Evolutionary conservation across 805 yeast genomes (phyloP), one percentile per base, ranked within the genome.

Genomic region (Scheffersomyces spartinae): DNA sequence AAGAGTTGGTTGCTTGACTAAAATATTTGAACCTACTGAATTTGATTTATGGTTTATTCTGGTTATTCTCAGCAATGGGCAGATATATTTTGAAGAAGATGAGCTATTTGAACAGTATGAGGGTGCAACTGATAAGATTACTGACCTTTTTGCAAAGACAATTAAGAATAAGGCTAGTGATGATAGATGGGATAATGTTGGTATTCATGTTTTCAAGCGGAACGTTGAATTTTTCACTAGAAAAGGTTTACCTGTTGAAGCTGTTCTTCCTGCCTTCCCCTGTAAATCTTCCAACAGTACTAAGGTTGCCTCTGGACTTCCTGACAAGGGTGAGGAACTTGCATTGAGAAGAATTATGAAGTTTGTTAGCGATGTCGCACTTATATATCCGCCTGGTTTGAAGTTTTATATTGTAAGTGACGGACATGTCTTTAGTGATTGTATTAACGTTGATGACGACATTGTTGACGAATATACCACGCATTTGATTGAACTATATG

Each of bases 351-450:
- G 52, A 20, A 42, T 58, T 26, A 46, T 54, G 18, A 33, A 40
- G 4, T 58, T 57, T 38, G 47, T 57, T 2, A 27, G 30, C 18
- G 32, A 29, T 4, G 47, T 58, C 6, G 39, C 44, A 25, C 28
- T 35, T 16, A 30, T 70, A 13, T 71, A 72, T 44, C 55, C 66
- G 2, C 76, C 76, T 1, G 78, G 78, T 2, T 48, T 70, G 47
- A 59, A 63, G 28, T 42, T 70, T 17, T 64, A 61, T 57, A 68
- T 72, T 36, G 75, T 72, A 16, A 66, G 74, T 40, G 79, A 72
- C 37, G 78, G 79, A 0, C 79, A 72, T 39, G 79, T 72, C 9
- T 72, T 72, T 42, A 66, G 74, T 29, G 78, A 72, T 41, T 71
- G 78, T 39, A 59, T 72, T 41, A 75, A 74, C 18, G 77, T 71